A percentile compares a stretch with the other conserved stretches of the same genome.
Evolutionary conservation across 768 basidiomycete species (phyloP).

Genomic region (Panaeolus cyanescens): DNA sequence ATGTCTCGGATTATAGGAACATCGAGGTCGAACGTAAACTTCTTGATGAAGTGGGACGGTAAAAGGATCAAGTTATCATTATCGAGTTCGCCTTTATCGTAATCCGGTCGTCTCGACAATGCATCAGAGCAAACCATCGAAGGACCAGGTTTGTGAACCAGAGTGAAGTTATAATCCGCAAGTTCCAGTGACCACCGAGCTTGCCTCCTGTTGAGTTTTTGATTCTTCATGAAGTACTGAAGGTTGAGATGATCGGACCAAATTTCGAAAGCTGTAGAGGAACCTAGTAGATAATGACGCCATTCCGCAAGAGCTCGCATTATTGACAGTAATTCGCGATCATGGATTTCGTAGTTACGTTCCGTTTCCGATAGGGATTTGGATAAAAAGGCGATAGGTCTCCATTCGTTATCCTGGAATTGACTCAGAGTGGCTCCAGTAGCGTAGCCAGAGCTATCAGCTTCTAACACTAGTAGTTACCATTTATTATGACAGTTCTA

Average conservation of each 20-base stretch:
- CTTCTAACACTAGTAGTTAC: too few relatives aligned
- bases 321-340: conserved; percentile 52
- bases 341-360: too few relatives aligned
- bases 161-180: conserved; percentile 31
- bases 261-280: conserved; percentile 24
- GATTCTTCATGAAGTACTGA: conserved; percentile 37
- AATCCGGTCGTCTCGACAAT: conserved; percentile 25
- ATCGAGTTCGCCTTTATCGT: conserved; percentile 17
- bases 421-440: too few relatives aligned
- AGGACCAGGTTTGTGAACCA: conserved; percentile 29
- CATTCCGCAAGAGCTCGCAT: conserved; percentile 30
- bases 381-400: conserved; percentile 40
- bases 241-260: conserved; percentile 41
- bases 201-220: conserved; percentile 43
- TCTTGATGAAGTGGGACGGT: conserved; percentile 5
- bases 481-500: too few relatives aligned
- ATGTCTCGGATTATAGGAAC: neutral
- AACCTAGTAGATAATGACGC: conserved; percentile 26
- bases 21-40: too few relatives aligned
- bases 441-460: too few relatives aligned
- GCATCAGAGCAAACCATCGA: conserved; percentile 23
- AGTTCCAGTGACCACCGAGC: conserved; percentile 42
- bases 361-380: conserved; percentile 33
- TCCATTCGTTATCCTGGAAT: conserved; percentile 26
- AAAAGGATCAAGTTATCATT: conserved; percentile 20